These are phyloP conservation scores for Epichloe baconii DNA, from an alignment of 2,329 filamentous ascomycete species.

Conservation along the genomic window DNA sequence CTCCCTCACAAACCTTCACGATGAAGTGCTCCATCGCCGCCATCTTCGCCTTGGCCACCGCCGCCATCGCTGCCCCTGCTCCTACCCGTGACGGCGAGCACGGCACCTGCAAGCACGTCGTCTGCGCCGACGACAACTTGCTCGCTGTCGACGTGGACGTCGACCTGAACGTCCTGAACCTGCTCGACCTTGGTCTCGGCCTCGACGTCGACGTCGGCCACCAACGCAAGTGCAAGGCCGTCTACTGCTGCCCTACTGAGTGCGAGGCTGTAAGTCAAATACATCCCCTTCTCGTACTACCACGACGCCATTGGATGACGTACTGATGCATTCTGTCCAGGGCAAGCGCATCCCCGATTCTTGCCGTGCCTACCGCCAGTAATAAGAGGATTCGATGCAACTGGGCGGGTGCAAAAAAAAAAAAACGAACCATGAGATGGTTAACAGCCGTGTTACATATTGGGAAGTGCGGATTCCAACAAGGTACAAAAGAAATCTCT, in stretches of 20 bases:
- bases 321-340: not conserved
- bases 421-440: not conserved
- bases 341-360: not conserved
- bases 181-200: not conserved
- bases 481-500: too few species aligned
- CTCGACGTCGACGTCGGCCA: not conserved
- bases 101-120: not conserved
- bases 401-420: too few species aligned
- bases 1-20: not conserved
- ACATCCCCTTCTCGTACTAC: not conserved
- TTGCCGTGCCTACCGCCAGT: not conserved
- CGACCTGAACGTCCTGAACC: not conserved
- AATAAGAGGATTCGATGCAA: too few species aligned
- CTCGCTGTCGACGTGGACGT: not conserved
- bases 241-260: not conserved
- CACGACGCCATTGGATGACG: too few species aligned
- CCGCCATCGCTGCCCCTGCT: not conserved
- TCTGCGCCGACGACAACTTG: not conserved
- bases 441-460: not conserved
- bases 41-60: constrained; percentile 3
- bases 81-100: not conserved
- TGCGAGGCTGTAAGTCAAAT: not conserved
- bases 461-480: too few species aligned
- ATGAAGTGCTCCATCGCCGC: constrained; percentile 4
- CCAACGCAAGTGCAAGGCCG: not conserved